Conservation (phyloP, 2,329 filamentous ascomycete species). For the Monilinia polystroma region DNA sequence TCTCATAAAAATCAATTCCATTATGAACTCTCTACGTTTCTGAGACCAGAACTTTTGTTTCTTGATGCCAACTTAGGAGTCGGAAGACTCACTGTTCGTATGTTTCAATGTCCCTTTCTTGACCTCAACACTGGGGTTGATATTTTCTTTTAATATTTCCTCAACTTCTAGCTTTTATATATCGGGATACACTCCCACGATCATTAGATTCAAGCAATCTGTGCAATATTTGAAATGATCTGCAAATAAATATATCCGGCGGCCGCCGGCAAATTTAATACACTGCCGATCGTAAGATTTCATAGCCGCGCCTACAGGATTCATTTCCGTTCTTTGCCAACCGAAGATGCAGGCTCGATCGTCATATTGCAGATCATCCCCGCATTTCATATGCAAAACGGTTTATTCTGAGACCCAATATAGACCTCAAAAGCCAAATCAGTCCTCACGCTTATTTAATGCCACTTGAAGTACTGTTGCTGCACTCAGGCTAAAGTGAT, state of each 20-base stretch:
- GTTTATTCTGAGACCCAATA: not conserved
- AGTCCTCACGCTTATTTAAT: not conserved
- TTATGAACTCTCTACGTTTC: not conserved
- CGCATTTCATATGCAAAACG: not conserved
- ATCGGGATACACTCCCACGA: too few species aligned
- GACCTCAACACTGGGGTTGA: not conserved
- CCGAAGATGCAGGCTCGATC: not conserved
- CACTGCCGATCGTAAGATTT: too few species aligned
- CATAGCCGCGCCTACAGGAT: not conserved
- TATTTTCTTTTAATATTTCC: not conserved
- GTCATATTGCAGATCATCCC: constrained; percentile 1
- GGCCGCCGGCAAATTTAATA: constrained; percentile 4
- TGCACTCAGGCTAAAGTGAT: not conserved
- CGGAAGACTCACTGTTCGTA: not conserved
- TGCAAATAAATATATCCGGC: not conserved
- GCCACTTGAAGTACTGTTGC: too few species aligned
- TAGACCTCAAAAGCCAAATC: not conserved
- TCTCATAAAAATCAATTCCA: not conserved
- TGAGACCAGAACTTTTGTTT: not conserved
- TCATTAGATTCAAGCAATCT: too few species aligned
- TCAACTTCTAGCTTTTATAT: too few species aligned
- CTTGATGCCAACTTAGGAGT: not conserved
- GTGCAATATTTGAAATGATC: too few species aligned
- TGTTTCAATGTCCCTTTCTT: not conserved
- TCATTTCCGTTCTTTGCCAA: not conserved